phyloP scores from a whole-genome alignment of 441 rosid genomes.

The Hypseocharis bilobata region DNA sequence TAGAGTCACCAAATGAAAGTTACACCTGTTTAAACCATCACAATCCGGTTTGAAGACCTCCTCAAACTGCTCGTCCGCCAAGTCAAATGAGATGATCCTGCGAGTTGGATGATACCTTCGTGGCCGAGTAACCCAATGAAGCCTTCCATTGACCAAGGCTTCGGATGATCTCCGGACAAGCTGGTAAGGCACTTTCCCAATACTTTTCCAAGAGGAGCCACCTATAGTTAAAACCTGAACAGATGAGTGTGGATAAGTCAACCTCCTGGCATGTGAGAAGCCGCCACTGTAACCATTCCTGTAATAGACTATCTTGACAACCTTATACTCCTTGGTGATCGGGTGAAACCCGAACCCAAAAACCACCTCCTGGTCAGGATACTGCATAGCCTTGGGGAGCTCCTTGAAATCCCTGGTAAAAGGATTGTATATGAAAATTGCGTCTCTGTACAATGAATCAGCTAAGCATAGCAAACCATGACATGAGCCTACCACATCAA shows the following conservation, averaged over 20 bases:
- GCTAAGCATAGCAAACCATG: conserved; percentile 63
- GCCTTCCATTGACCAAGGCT: conserved; percentile 62
- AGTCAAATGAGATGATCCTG: conserved; percentile 58
- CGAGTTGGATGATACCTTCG: conserved; percentile 45
- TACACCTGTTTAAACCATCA: conserved; percentile 47
- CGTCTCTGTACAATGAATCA: conserved; percentile 55
- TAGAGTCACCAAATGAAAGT: conserved; percentile 44
- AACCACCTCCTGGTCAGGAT: conserved; percentile 57
- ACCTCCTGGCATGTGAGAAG: conserved; percentile 32
- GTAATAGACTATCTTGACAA: conserved; percentile 64
- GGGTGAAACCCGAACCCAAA: conserved; percentile 71
- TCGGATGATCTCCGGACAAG: conserved; percentile 43
- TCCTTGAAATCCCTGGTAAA: conserved; percentile 42
- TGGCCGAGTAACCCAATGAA: conserved; percentile 67
- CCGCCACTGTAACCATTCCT: conserved; percentile 29
- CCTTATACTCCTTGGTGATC: conserved; percentile 44
- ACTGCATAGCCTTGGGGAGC: conserved; percentile 50
- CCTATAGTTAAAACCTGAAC: conserved; percentile 64
- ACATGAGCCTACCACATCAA: conserved; percentile 65
- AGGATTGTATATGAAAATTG: conserved; percentile 61
- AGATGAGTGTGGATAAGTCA: conserved; percentile 51
- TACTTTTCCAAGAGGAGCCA: conserved; percentile 48
- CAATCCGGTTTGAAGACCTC: conserved; percentile 65
- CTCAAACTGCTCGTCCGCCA: conserved; percentile 53
- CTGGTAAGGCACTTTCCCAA: conserved; percentile 49